Base-by-base conservation (phyloP, 495 filamentous ascomycete genomes). In the Elaphomyces granulatus region DNA sequence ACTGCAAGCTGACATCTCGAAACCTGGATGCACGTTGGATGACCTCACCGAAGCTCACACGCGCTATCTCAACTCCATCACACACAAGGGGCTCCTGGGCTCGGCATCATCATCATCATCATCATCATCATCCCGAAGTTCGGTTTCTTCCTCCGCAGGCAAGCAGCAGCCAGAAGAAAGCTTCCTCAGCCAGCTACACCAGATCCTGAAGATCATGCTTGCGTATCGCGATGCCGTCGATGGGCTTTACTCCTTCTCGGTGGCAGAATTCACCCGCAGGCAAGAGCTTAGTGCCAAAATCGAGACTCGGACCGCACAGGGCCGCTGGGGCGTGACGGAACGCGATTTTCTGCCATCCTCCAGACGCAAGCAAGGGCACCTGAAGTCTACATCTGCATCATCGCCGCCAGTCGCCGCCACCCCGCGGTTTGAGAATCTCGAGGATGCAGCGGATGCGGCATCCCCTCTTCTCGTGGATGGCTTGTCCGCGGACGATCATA, bases 161-260 rank as follows among this genome's bases (percentile, higher is more conserved):
- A 62, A 57, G 39, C 63, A 63, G 37, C 67, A 72, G 37, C 77
- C 78, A 43, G 76, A 82, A 38, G 78, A 84, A 54, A 78, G 83
- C 47, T 99, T 95, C 63, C 83, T 93, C 54, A 69, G 74, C 41
- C 90, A 95, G 54, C 72, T 99, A 1, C 80, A 88, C 53, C 83
- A 93, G 47, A 81, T 99, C 20, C 70, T 99, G 15, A 88, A 92
- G 48, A 78, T 78, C 34, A 96, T 96, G 90, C 77, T 99, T 8
- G 71, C 75, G 8, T 99, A 94, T 65, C 81, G 84, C 50, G 88
- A 94, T 54, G 82, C 74, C 37, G 87, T 99, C 14, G 88, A 96
- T 52, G 87, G 87, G 1, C 70, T 99, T 3, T 96, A 96, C 66
- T 82, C 80, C 20, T 94, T 88, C 68, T 83, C 77, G 26, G 84